Conservation (phyloP, 2,329 filamentous ascomycete species). For the Arthroderma sp. region DNA sequence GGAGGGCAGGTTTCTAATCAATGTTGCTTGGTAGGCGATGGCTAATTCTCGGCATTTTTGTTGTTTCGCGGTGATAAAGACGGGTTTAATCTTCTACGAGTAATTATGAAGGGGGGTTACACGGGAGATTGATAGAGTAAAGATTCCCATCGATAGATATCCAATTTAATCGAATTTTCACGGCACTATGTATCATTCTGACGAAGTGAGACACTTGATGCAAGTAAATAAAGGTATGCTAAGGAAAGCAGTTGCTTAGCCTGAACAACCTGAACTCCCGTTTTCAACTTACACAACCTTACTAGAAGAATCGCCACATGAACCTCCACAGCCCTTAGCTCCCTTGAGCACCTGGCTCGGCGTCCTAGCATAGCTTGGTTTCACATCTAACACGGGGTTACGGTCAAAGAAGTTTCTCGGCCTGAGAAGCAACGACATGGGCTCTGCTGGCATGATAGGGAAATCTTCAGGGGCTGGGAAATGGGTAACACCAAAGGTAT, state of each 20-base stretch:
- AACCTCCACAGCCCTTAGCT: conserved; percentile 17
- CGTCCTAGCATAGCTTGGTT: conserved; percentile 58
- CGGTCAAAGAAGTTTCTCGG: conserved; percentile 71
- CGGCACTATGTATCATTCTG: too few relatives aligned
- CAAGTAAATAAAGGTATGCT: background rate
- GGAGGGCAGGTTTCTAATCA: background rate
- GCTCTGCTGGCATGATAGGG: conserved; percentile 80
- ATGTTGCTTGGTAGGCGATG: background rate
- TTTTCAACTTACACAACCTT: conserved; percentile 20
- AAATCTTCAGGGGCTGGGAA: conserved; percentile 85
- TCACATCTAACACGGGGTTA: conserved; percentile 71
- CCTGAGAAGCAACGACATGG: conserved; percentile 65
- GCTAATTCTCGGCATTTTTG: too few relatives aligned
- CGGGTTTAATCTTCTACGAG: too few relatives aligned
- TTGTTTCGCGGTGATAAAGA: too few relatives aligned
- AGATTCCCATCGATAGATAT: too few relatives aligned
- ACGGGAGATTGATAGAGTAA: too few relatives aligned
- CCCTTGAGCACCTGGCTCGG: conserved; percentile 51
- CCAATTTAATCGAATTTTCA: too few relatives aligned
- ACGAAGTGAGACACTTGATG: background rate
- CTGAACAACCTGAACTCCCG: background rate
- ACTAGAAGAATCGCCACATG: conserved; percentile 27
- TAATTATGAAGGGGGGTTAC: too few relatives aligned
- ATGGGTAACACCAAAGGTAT: conserved; percentile 83
- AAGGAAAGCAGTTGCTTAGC: background rate